phyloP scores from a whole-genome alignment of 805 yeast species.

The Candida coleopterorum region DNA sequence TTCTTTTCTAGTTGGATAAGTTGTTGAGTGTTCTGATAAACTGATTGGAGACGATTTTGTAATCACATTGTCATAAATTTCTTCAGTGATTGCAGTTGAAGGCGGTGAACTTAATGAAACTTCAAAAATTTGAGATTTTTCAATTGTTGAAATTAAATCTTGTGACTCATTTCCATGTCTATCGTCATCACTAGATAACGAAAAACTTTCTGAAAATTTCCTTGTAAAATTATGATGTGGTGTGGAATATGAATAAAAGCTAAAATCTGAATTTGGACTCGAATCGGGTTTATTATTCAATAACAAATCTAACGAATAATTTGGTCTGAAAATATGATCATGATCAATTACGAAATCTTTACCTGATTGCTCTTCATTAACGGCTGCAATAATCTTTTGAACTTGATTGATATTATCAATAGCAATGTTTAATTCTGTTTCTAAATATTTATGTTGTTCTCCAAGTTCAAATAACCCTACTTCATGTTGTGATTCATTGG shows the following conservation, averaged over 20 bases:
- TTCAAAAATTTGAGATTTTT: constrained; percentile 1
- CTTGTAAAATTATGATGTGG: background rate
- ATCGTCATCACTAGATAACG: background rate
- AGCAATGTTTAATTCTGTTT: no score
- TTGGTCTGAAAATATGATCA: background rate
- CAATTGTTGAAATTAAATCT: background rate
- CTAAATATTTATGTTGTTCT: no score
- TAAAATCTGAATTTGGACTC: constrained; percentile 2
- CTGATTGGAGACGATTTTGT: background rate
- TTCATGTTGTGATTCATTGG: no score
- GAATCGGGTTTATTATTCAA: background rate
- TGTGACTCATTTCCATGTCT: background rate
- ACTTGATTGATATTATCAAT: no score
- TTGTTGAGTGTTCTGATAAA: background rate
- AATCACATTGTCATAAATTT: background rate
- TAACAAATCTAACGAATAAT: background rate
- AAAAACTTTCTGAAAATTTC: background rate
- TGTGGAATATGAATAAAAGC: background rate
- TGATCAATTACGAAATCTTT: no score
- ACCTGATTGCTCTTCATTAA: no score
- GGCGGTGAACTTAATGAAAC: background rate
- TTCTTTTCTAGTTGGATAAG: background rate
- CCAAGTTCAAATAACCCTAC: no score
- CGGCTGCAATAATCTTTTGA: no score
- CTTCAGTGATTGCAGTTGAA: background rate